These are phyloP conservation scores for Boletus huronensis DNA, from an alignment of 768 basidiomycete genomes.

Conservation along the genomic window DNA sequence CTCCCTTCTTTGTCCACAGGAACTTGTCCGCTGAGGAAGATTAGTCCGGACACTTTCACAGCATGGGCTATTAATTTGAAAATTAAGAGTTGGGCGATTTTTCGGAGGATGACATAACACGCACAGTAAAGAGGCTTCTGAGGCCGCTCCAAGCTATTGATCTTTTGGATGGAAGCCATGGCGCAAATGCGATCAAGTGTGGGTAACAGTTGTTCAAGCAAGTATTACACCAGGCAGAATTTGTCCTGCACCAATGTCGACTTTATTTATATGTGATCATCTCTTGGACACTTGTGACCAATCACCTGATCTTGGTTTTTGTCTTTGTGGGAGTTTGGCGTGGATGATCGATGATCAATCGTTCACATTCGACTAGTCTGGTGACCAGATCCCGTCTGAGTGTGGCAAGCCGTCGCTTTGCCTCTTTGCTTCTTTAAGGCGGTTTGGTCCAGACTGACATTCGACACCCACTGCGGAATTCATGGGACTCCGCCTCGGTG, in stretches of 20 bases:
- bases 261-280: slow-evolving; percentile 6
- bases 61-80: slow-evolving; percentile 43
- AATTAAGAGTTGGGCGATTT: background rate
- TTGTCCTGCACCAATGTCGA: background rate
- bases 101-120: background rate
- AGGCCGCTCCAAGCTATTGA: slow-evolving; percentile 49
- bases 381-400: too few species aligned
- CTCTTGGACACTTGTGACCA: background rate
- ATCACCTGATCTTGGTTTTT: slow-evolving; percentile 3
- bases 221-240: background rate
- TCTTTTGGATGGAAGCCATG: slow-evolving; percentile 51
- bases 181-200: slow-evolving; percentile 1
- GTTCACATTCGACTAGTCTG: slow-evolving; percentile 1
- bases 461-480: background rate
- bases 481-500: background rate
- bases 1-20: slow-evolving; percentile 48
- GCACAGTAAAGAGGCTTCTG: slow-evolving; percentile 12
- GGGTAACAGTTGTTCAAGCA: background rate
- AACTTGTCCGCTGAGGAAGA: slow-evolving; percentile 60
- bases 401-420: too few species aligned
- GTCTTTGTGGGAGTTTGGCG: too few species aligned
- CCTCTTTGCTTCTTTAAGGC: too few species aligned
- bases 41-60: slow-evolving; percentile 52
- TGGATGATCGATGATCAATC: background rate
- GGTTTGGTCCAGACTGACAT: too few species aligned